A percentile compares a stretch with the other conserved stretches of the same genome.
These are phyloP conservation scores for Coemansia sp. DNA, from an alignment of 192 early-diverging fungal species.

Conservation along the genomic window DNA sequence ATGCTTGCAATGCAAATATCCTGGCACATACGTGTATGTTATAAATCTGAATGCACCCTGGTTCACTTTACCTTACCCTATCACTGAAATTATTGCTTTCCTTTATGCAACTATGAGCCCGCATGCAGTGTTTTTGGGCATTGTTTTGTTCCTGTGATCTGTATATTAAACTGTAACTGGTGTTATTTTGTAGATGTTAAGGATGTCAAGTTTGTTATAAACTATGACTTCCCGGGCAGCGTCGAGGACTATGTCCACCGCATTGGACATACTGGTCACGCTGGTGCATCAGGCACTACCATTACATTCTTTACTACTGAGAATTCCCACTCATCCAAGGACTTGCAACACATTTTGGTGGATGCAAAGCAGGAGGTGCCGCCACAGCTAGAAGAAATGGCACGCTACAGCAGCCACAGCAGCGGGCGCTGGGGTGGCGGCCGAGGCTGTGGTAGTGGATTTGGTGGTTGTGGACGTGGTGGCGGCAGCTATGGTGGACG, in stretches of 20 bases:
- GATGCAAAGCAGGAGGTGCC: slow-evolving; percentile 91
- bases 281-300: slow-evolving; percentile 83
- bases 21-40: background rate
- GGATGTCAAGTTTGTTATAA: slow-evolving; percentile 96
- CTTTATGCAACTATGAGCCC: no score
- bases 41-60: background rate
- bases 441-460: slow-evolving; percentile 31
- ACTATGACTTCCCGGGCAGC: slow-evolving; percentile 92
- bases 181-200: slow-evolving; percentile 67
- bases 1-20: background rate
- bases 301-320: slow-evolving; percentile 92
- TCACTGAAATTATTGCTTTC: no score
- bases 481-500: slow-evolving; percentile 24
- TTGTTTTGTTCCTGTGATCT: background rate
- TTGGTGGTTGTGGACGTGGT: slow-evolving; percentile 14
- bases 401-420: slow-evolving; percentile 57
- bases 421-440: slow-evolving; percentile 58
- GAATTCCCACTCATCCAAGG: slow-evolving; percentile 79
- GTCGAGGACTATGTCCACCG: slow-evolving; percentile 90
- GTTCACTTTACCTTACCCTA: background rate
- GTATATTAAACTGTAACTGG: background rate
- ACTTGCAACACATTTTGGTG: slow-evolving; percentile 81
- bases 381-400: slow-evolving; percentile 73
- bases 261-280: slow-evolving; percentile 96
- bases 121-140: no score